Conservation (phyloP, 805 yeast genomes). For the Kluyveromyces lactis region DNA sequence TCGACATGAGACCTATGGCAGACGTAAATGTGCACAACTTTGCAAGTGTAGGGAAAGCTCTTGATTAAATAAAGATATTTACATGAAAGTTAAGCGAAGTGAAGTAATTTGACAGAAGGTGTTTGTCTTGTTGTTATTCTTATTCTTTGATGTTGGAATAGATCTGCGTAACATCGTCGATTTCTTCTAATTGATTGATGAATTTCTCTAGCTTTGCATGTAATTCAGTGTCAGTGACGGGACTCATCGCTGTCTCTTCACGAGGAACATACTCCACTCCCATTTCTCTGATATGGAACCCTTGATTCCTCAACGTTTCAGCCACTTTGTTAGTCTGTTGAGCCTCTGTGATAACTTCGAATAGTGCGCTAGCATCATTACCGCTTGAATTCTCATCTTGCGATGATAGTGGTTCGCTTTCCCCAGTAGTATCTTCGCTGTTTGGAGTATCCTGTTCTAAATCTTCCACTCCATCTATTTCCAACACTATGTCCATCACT, state of each 20-base stretch:
- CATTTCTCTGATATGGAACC: slow-evolving; percentile 57
- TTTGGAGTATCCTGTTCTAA: slow-evolving; percentile 38
- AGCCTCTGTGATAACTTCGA: slow-evolving; percentile 56
- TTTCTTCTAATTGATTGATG: slow-evolving; percentile 52
- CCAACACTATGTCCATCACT: slow-evolving; percentile 67
- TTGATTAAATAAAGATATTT: too few species aligned
- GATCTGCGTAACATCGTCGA: slow-evolving; percentile 79
- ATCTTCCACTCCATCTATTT: slow-evolving; percentile 67
- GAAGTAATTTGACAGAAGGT: too few species aligned
- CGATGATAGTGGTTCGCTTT: slow-evolving; percentile 11
- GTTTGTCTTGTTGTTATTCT: too few species aligned
- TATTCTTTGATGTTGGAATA: slow-evolving; percentile 54
- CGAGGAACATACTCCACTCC: slow-evolving; percentile 62
- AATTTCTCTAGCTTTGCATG: slow-evolving; percentile 49
- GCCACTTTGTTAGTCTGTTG: slow-evolving; percentile 55
- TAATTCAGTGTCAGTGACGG: slow-evolving; percentile 45
- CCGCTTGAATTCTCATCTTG: background rate
- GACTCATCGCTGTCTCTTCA: slow-evolving; percentile 46
- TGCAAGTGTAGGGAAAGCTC: too few species aligned
- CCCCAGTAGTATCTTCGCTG: too few species aligned
- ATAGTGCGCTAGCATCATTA: slow-evolving; percentile 10
- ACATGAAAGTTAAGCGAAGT: too few species aligned
- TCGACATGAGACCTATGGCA: too few species aligned
- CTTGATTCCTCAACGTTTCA: slow-evolving; percentile 39
- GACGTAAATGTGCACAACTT: too few species aligned